Base-by-base conservation (phyloP, 768 basidiomycete genomes). In the Xanthoconium stramineum region DNA sequence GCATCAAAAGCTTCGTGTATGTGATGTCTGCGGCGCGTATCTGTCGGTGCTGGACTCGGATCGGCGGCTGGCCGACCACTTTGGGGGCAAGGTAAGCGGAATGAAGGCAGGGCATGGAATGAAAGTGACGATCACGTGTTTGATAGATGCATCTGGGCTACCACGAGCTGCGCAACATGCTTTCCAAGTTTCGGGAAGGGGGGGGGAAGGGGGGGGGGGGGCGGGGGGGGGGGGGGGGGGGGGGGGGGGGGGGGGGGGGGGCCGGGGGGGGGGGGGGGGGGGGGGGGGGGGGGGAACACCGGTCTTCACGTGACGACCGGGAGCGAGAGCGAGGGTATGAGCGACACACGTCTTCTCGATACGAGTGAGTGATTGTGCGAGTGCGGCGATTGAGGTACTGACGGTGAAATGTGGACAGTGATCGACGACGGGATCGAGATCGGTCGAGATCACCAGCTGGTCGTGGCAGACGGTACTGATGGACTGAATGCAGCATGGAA, bases 11-110 rank as follows among this genome's bases (percentile, higher is more conserved):
- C 78, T 99, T 64, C 88, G 97, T 59, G 97, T 99, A n/a, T 98
- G 97, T 77, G 97, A 99, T 77, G 95, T 98, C 30, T 99, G 97
- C 71, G 97, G 97, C 65, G 97, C 97, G n/a, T 98, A 98, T 79
- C 82, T 99, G 44, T 96, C 93, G 15, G 92, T 99, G 37, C 81
- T 98, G 47, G 97, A 99, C 75, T 98, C 96, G 55, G 97, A 99
- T 78, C 87, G 96, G 71, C 94, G 97, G 71, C 78, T 99, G 58
- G 97, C 97, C 50, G 97, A 99, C 78, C 97, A 99, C 74, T 99
- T 99, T 78, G 97, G 97, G 74, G 97, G 97, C 67, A 99, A 99
- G 80, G 96, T 92, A 66, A 72, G 88, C 74, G 15, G 50, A 51
- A 56, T 57, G 53, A 53, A 62, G 33, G 62, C 62, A 52, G 45